Percentiles rank a stretch among this genome's conserved stretches.
phyloP scores from a whole-genome alignment of 352 stramenopile genomes.

The Pythium monospermum region DNA sequence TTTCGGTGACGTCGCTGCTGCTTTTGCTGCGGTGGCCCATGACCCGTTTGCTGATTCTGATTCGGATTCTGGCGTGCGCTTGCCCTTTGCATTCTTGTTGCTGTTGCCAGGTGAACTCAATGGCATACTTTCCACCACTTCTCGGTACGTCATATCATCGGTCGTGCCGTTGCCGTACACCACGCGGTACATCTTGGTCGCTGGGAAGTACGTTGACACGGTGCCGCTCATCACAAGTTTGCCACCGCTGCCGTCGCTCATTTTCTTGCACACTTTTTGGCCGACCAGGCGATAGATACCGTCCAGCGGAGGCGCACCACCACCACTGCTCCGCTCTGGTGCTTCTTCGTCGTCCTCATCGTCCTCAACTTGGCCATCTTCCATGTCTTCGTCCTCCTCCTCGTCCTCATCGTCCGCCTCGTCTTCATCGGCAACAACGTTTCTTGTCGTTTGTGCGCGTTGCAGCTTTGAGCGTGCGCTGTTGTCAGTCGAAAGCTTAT shows the following conservation, averaged over 20 bases:
- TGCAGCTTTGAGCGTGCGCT: too few species aligned
- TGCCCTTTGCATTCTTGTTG: slow-evolving; percentile 43
- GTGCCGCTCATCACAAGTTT: slow-evolving; percentile 37
- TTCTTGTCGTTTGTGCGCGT: too few species aligned
- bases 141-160: slow-evolving; percentile 50
- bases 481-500: too few species aligned
- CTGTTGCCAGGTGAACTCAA: slow-evolving; percentile 14
- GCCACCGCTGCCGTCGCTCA: slow-evolving; percentile 21
- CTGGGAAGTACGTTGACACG: slow-evolving; percentile 69
- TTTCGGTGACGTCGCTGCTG: not conserved
- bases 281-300: slow-evolving; percentile 46
- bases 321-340: not conserved
- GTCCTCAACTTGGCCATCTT: slow-evolving; percentile 10
- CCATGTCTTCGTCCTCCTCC: slow-evolving; percentile 18
- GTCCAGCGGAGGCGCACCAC: slow-evolving; percentile 11
- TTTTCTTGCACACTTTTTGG: slow-evolving; percentile 33
- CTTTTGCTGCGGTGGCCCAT: too few species aligned
- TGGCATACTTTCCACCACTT: slow-evolving; percentile 60
- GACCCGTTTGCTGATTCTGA: too few species aligned
- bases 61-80: too few species aligned
- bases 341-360: slow-evolving; percentile 21
- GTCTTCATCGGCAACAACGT: slow-evolving; percentile 19
- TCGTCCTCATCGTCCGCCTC: slow-evolving; percentile 20
- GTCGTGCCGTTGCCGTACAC: slow-evolving; percentile 52
- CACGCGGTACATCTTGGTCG: slow-evolving; percentile 69